Evolutionary conservation across 2,329 filamentous ascomycete genomes (phyloP), one percentile per base, ranked within the genome.

Genomic region (Phyllosticta ampelicida): DNA sequence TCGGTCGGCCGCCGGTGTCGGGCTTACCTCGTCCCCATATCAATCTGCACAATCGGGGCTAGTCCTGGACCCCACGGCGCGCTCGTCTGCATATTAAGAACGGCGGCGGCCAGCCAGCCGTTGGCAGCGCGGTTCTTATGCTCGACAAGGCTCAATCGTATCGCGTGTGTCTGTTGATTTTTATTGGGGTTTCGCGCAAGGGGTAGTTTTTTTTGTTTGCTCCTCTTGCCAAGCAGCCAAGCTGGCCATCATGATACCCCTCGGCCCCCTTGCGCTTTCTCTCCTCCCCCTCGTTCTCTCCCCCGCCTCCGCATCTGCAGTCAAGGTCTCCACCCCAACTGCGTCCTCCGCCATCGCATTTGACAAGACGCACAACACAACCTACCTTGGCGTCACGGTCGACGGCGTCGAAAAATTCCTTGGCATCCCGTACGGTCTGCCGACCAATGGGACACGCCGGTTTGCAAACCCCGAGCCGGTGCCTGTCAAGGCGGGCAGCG

Each of bases 351-450:
- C 53, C 2, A 49, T 30, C 53, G 13, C 55, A 56, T 1, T 61
- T 19, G 36, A 55, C 20, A 16, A 30, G 13, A 55, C 23, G 20
- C 36, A n/a, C 36, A 55, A 66, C 29, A 65, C 78, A 52, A 75
- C 68, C 0, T 79, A 78, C 62, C 59, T 63, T n/a, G 77, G 78
- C 9, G 62, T 77, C 19, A 58, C 67, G 9, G 71, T 73, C 60
- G 77, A 76, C 60, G 73, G 70, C 20, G 68, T 79, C 44, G 77
- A 80, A 56, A 67, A 73, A 9, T 80, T 78, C 61, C 69, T 77
- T 3, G 73, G 71, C n/a, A 75, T 79, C 20, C 73, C 70, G 0
- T 80, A 76, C 53, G 77, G 73, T 4, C 63, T 76, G 54, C 76
- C 78, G 60, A 79, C 77, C 0, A 63, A 73, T 60, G 76, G 75